Percentiles rank a stretch among this genome's conserved stretches.
These are phyloP conservation scores for Vitis amurensis DNA, from an alignment of 164 flowering plant species.

Conservation along the genomic window DNA sequence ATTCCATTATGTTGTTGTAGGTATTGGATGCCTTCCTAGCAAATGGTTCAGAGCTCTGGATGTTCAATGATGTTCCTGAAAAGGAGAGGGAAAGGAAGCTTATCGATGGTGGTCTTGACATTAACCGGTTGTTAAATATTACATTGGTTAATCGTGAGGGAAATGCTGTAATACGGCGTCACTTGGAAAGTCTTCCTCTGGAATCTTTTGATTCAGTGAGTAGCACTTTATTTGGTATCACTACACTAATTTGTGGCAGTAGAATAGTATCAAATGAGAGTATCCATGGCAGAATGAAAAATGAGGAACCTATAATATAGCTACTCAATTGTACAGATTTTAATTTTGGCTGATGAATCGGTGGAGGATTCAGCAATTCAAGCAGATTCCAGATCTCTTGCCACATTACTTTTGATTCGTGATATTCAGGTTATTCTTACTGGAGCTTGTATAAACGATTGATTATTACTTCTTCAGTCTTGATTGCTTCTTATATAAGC, in stretches of 20 bases:
- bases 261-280: not conserved
- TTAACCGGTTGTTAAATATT: slow-evolving; percentile 54
- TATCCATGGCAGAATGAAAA: not conserved
- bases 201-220: slow-evolving; percentile 82
- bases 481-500: too few relatives aligned
- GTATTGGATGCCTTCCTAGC: slow-evolving; percentile 84
- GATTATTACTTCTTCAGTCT: too few relatives aligned
- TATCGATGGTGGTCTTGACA: slow-evolving; percentile 74
- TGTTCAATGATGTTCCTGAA: slow-evolving; percentile 85
- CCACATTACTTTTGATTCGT: slow-evolving; percentile 75
- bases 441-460: not conserved
- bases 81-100: slow-evolving; percentile 75
- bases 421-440: slow-evolving; percentile 69
- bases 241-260: slow-evolving; percentile 7
- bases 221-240: slow-evolving; percentile 4
- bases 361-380: slow-evolving; percentile 90
- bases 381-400: slow-evolving; percentile 93
- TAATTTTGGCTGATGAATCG: slow-evolving; percentile 87
- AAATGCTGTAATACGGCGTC: slow-evolving; percentile 82
- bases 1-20: slow-evolving; percentile 30
- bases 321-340: slow-evolving; percentile 46
- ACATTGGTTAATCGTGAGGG: slow-evolving; percentile 71
- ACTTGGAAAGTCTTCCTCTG: slow-evolving; percentile 83
- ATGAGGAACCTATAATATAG: not conserved
- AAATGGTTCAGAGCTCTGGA: slow-evolving; percentile 77